phyloP scores from a whole-genome alignment of 345 rosid genomes.

The Eucalyptus guilfoylei region DNA sequence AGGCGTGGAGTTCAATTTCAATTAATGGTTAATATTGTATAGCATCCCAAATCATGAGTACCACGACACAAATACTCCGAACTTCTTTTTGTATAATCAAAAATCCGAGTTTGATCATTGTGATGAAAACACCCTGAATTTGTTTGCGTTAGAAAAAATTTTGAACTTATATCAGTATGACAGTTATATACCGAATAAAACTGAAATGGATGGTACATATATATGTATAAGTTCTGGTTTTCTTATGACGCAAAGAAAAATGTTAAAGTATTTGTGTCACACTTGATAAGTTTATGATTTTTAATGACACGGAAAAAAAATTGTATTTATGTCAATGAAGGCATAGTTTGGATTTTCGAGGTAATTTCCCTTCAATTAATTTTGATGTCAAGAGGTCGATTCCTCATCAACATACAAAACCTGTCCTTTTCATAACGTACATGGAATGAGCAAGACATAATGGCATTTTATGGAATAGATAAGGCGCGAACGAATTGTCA shows the following conservation, averaged over 20 bases:
- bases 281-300: too few species aligned
- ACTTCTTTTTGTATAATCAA: too few species aligned
- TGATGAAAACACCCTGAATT: rapidly evolving
- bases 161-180: rapidly evolving
- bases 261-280: too few species aligned
- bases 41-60: too few species aligned
- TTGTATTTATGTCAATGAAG: background rate
- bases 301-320: too few species aligned
- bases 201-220: rapidly evolving
- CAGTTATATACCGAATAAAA: rapidly evolving
- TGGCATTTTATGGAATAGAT: too few species aligned
- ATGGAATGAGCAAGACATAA: background rate
- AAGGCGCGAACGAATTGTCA: rapidly evolving
- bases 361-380: background rate
- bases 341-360: background rate
- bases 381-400: background rate
- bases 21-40: background rate
- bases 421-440: background rate
- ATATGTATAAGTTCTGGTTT: too few species aligned
- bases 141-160: too few species aligned
- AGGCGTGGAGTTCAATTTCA: background rate
- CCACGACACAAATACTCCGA: rapidly evolving
- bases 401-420: background rate
- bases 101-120: too few species aligned
- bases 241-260: too few species aligned